phyloP scores from a whole-genome alignment of 2,329 filamentous ascomycete genomes.

The Dendrostoma leiphaemia region DNA sequence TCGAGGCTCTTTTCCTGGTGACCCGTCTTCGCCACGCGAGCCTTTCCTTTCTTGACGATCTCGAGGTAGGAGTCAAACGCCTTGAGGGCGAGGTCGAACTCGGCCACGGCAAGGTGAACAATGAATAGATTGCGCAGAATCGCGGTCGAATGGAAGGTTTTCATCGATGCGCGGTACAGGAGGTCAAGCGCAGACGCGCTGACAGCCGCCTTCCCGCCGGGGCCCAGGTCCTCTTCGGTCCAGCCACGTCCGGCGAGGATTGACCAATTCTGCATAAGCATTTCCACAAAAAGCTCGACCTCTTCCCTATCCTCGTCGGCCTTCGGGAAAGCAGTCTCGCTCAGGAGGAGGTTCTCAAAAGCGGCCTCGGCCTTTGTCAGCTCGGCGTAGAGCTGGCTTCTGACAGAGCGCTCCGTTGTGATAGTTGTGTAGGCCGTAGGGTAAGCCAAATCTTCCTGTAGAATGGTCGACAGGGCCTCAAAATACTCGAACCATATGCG shows the following conservation, averaged over 20 bases:
- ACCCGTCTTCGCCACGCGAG: slow-evolving; percentile 76
- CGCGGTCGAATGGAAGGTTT: slow-evolving; percentile 91
- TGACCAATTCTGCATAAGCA: slow-evolving; percentile 82
- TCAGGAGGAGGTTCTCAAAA: slow-evolving; percentile 77
- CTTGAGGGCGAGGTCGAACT: slow-evolving; percentile 89
- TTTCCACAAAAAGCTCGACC: slow-evolving; percentile 77
- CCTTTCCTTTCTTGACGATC: slow-evolving; percentile 81
- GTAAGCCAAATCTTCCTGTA: slow-evolving; percentile 65
- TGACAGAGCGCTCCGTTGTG: slow-evolving; percentile 50
- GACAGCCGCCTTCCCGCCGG: slow-evolving; percentile 73
- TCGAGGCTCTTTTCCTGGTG: slow-evolving; percentile 72
- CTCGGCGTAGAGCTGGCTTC: slow-evolving; percentile 69
- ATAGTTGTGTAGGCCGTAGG: slow-evolving; percentile 45
- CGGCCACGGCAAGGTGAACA: slow-evolving; percentile 81
- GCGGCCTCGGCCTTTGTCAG: slow-evolving; percentile 74
- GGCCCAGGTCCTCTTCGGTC: slow-evolving; percentile 77
- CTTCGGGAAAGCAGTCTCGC: slow-evolving; percentile 79
- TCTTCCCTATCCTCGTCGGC: slow-evolving; percentile 76
- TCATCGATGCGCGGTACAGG: slow-evolving; percentile 85
- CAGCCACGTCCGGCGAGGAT: slow-evolving; percentile 77
- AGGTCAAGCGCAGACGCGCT: slow-evolving; percentile 80
- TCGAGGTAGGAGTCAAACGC: slow-evolving; percentile 91
- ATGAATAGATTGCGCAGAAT: slow-evolving; percentile 84
- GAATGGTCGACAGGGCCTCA: slow-evolving; percentile 69
- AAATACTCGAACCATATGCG: slow-evolving; percentile 87